Evolutionary conservation across 352 stramenopile species (phyloP).

Genomic region (Thalassiosira ordinaria): DNA sequence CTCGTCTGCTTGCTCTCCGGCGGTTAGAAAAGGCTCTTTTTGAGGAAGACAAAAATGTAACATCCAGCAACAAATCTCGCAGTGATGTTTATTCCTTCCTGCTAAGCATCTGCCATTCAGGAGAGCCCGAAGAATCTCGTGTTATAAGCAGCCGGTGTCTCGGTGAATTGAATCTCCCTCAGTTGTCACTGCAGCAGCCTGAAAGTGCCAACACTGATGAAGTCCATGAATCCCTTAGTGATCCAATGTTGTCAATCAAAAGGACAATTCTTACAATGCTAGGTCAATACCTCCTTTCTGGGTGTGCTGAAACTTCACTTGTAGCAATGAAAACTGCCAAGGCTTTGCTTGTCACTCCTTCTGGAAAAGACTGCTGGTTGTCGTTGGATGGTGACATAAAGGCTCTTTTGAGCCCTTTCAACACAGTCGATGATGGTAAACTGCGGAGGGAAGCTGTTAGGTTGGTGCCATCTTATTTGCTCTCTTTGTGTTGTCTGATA

Average conservation of each 20-base stretch:
- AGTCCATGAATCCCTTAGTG: constrained; percentile 27
- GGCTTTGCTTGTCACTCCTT: constrained; percentile 59
- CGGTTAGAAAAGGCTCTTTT: constrained; percentile 49
- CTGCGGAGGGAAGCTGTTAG: constrained; percentile 46
- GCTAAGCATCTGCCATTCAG: constrained; percentile 54
- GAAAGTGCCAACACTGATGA: constrained; percentile 6
- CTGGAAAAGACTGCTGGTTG: constrained; percentile 59
- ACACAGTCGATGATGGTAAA: constrained; percentile 33
- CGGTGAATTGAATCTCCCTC: constrained; percentile 34
- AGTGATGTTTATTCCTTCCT: constrained; percentile 32
- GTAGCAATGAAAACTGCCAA: constrained; percentile 75
- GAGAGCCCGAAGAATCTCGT: constrained; percentile 61
- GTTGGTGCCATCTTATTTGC: no score
- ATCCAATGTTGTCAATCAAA: constrained; percentile 58
- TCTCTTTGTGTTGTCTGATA: no score
- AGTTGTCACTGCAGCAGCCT: constrained; percentile 13
- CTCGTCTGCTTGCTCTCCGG: constrained; percentile 50
- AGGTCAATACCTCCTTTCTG: constrained; percentile 62
- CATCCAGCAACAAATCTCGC: constrained; percentile 19
- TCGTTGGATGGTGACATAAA: constrained; percentile 53
- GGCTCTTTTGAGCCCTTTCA: constrained; percentile 47
- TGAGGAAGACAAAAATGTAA: constrained; percentile 1
- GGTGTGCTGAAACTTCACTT: constrained; percentile 61
- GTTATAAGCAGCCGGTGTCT: constrained; percentile 60
- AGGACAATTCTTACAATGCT: constrained; percentile 70